Percentiles rank a stretch among this genome's conserved stretches.
Conservation (phyloP, 495 filamentous ascomycete species). For the Penicillium paxilli region DNA sequence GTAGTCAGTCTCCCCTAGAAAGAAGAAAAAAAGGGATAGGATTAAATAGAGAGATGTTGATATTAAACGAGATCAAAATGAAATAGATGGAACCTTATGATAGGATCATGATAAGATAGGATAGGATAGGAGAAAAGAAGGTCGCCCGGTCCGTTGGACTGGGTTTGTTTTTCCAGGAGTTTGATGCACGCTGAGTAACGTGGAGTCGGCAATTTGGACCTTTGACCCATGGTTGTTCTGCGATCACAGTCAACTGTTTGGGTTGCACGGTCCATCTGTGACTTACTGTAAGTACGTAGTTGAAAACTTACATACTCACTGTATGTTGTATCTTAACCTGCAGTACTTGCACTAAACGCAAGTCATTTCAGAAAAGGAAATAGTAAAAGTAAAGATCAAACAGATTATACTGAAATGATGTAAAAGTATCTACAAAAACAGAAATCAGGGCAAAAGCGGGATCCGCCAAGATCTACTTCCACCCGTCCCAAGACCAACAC, state of each 20-base stretch:
- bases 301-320: too few species aligned
- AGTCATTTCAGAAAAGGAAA: too few species aligned
- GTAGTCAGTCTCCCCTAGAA: too few species aligned
- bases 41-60: neutral
- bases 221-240: constrained; percentile 1
- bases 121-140: constrained; percentile 9
- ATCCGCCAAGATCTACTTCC: constrained; percentile 12
- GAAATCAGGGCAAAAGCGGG: neutral
- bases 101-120: neutral
- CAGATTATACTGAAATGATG: too few species aligned
- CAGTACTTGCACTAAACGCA: too few species aligned
- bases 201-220: constrained; percentile 6
- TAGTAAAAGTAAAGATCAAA: too few species aligned
- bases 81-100: too few species aligned
- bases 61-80: neutral
- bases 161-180: constrained; percentile 11
- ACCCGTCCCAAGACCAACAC: constrained; percentile 12
- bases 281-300: too few species aligned
- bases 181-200: constrained; percentile 14
- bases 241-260: constrained; percentile 12
- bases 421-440: too few species aligned
- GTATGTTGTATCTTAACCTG: too few species aligned
- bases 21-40: too few species aligned
- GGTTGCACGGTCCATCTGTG: constrained; percentile 6
- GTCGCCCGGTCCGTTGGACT: constrained; percentile 24